These are phyloP conservation scores for Penicillium vulpinum DNA, from an alignment of 2,329 filamentous ascomycete genomes.

Conservation along the genomic window DNA sequence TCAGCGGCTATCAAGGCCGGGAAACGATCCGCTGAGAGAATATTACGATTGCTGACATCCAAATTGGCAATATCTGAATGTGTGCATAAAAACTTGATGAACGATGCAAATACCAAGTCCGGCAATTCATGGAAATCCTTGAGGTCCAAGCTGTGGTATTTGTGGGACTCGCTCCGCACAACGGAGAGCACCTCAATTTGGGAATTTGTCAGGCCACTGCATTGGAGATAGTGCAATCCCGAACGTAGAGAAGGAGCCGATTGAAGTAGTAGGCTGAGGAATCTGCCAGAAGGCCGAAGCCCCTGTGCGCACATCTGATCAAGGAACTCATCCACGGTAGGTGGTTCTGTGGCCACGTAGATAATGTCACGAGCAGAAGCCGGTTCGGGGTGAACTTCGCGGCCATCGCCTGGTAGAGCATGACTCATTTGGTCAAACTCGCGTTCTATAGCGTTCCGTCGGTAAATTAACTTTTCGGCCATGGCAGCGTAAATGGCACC, in stretches of 20 bases:
- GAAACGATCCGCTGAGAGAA: conserved; percentile 29
- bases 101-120: conserved; percentile 44
- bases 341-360: conserved; percentile 57
- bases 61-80: conserved; percentile 23
- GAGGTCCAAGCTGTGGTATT: conserved; percentile 15
- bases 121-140: conserved; percentile 33
- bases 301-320: conserved; percentile 50
- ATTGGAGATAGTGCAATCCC: conserved; percentile 47
- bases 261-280: conserved; percentile 54
- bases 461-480: conserved; percentile 55
- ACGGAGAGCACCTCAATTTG: conserved; percentile 35
- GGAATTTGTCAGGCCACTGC: conserved; percentile 35
- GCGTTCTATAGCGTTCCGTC: conserved; percentile 27
- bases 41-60: conserved; percentile 12
- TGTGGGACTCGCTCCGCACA: conserved; percentile 14
- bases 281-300: conserved; percentile 44
- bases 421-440: conserved; percentile 25
- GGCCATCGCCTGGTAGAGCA: conserved; percentile 56
- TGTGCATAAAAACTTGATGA: conserved; percentile 45
- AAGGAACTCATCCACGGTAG: conserved; percentile 54
- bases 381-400: conserved; percentile 56
- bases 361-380: conserved; percentile 58
- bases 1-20: conserved; percentile 6
- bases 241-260: conserved; percentile 40
- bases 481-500: conserved; percentile 56